Evolutionary conservation across 768 basidiomycete genomes (phyloP).

Genomic region (Agrocybe chaxingu): DNA sequence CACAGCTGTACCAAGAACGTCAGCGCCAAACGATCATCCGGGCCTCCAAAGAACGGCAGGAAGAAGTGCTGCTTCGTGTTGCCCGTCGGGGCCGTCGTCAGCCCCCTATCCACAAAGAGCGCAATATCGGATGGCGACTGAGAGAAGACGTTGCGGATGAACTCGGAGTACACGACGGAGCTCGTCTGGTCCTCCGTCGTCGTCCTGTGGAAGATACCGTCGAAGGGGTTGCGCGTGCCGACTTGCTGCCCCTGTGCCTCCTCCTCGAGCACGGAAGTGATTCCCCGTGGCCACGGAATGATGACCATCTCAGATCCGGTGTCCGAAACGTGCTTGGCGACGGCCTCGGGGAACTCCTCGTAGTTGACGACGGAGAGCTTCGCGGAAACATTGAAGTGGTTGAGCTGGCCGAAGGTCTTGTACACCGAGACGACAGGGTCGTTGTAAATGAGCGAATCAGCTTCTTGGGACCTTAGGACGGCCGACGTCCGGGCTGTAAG

Average conservation of each 20-base stretch:
- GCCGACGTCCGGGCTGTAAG: constrained; percentile 86
- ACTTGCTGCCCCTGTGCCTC: constrained; percentile 17
- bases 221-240: constrained; percentile 62
- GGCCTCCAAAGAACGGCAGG: constrained; percentile 91
- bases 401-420: constrained; percentile 74
- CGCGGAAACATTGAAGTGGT: constrained; percentile 61
- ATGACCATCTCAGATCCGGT: constrained; percentile 71
- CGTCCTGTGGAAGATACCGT: constrained; percentile 65
- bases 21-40: constrained; percentile 87
- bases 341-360: constrained; percentile 66
- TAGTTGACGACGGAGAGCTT: constrained; percentile 74
- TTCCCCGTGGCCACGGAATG: constrained; percentile 74
- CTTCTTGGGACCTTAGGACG: constrained; percentile 77
- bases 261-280: constrained; percentile 26
- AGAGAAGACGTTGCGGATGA: constrained; percentile 79
- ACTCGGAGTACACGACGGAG: constrained; percentile 71
- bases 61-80: constrained; percentile 58
- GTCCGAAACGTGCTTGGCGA: constrained; percentile 57
- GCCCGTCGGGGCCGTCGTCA: constrained; percentile 24
- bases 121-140: constrained; percentile 74
- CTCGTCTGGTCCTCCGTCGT: constrained; percentile 46
- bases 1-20: constrained; percentile 80
- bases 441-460: constrained; percentile 62
- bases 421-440: constrained; percentile 75
- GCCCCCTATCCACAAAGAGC: constrained; percentile 79